Evolutionary conservation across 2,329 filamentous ascomycete species (phyloP).

Genomic region (Dactylonectria macrodidyma): DNA sequence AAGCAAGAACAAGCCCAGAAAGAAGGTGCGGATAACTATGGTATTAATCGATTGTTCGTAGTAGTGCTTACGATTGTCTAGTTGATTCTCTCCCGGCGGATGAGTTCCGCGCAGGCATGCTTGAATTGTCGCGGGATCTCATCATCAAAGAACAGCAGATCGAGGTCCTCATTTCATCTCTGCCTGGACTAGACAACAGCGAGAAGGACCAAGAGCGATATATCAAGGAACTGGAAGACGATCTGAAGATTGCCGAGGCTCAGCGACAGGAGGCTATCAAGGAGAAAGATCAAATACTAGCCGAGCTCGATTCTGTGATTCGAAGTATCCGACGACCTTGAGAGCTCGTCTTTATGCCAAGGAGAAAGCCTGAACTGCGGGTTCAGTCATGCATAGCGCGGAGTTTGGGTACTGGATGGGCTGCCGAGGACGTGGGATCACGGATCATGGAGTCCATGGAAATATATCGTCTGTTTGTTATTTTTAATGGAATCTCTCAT

Average conservation of each 20-base stretch:
- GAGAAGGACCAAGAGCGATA: slow-evolving; percentile 81
- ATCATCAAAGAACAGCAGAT: slow-evolving; percentile 88
- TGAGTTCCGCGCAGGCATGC: slow-evolving; percentile 76
- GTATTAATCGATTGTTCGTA: neutral
- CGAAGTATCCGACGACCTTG: slow-evolving; percentile 72
- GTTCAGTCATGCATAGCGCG: slow-evolving; percentile 21
- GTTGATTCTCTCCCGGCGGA: slow-evolving; percentile 75
- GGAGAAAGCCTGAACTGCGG: neutral
- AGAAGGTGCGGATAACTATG: slow-evolving; percentile 59
- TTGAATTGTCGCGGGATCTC: slow-evolving; percentile 82
- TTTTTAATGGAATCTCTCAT: slow-evolving; percentile 33
- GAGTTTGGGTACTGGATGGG: slow-evolving; percentile 32
- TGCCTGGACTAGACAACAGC: slow-evolving; percentile 85
- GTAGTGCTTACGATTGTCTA: slow-evolving; percentile 45
- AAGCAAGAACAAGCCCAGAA: slow-evolving; percentile 68
- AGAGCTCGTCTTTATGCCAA: slow-evolving; percentile 35
- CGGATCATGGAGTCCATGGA: neutral
- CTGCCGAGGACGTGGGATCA: neutral
- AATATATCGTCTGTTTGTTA: slow-evolving; percentile 5
- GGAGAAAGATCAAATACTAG: slow-evolving; percentile 74
- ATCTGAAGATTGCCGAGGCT: slow-evolving; percentile 74
- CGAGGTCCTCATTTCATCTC: slow-evolving; percentile 79
- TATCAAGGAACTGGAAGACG: slow-evolving; percentile 76
- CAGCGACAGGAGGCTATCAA: slow-evolving; percentile 75
- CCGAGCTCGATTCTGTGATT: slow-evolving; percentile 73